Percentiles rank a stretch among this genome's conserved stretches.
These are phyloP conservation scores for Porpolomopsis calyptriformis DNA, from an alignment of 768 basidiomycete genomes.

Conservation along the genomic window DNA sequence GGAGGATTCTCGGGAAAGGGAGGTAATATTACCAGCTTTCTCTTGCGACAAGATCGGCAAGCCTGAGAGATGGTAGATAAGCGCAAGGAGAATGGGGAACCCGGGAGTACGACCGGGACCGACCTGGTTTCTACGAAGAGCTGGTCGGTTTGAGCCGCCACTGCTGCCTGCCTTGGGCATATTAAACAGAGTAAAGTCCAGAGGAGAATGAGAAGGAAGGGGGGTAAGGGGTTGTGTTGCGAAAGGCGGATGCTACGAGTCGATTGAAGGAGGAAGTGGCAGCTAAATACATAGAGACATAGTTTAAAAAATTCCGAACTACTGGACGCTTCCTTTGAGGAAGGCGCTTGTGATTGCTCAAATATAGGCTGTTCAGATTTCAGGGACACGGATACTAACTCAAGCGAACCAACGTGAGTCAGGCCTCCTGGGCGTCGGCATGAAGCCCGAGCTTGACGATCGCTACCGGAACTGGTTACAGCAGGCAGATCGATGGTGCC, in stretches of 20 bases:
- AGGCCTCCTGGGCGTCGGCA: not conserved
- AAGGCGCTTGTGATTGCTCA: too few relatives aligned
- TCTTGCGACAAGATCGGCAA: conserved; percentile 71
- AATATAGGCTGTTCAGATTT: too few relatives aligned
- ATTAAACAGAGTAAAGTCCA: too few relatives aligned
- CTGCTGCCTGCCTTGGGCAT: conserved; percentile 62
- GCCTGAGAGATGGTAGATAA: conserved; percentile 34
- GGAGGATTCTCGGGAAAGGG: not conserved
- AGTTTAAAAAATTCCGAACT: too few relatives aligned
- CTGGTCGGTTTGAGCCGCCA: conserved; percentile 42
- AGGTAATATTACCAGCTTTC: conserved; percentile 57
- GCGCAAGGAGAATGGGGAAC: conserved; percentile 1
- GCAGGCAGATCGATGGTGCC: not conserved
- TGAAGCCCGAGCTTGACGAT: not conserved
- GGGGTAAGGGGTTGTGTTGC: too few relatives aligned
- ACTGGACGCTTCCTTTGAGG: too few relatives aligned
- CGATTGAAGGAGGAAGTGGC: not conserved
- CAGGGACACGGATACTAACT: too few relatives aligned
- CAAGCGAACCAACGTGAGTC: not conserved
- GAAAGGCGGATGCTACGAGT: not conserved
- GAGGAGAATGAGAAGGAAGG: too few relatives aligned
- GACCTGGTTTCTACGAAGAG: conserved; percentile 74
- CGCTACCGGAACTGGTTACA: not conserved
- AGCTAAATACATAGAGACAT: too few relatives aligned
- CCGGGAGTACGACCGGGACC: conserved; percentile 8